Evolutionary conservation across 192 early-diverging fungal species (phyloP).

Genomic region (Martensiomyces pterosporus): DNA sequence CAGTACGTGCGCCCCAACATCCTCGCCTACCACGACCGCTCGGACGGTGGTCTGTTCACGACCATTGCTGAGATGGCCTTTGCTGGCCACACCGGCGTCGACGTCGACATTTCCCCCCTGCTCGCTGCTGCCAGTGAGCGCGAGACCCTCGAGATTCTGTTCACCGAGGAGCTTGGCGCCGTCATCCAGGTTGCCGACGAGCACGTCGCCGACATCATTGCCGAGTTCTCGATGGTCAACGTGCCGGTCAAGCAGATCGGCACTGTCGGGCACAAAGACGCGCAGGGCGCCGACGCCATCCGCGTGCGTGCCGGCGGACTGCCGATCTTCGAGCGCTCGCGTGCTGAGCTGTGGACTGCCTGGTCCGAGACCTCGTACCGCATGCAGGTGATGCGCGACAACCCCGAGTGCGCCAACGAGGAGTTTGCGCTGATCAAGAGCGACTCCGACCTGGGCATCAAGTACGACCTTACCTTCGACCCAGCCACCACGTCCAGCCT

Average conservation of each 20-base stretch:
- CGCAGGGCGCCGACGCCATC: conserved; percentile 50
- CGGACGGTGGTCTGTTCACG: conserved; percentile 93
- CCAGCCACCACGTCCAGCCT: conserved; percentile 28
- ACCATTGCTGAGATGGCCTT: conserved; percentile 96
- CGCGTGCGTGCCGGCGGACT: conserved; percentile 46
- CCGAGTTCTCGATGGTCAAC: conserved; percentile 31
- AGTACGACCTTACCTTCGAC: conserved; percentile 75
- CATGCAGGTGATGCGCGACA: conserved; percentile 88
- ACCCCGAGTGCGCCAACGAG: conserved; percentile 77
- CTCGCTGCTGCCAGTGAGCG: conserved; percentile 25
- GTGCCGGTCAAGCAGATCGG: conserved; percentile 61
- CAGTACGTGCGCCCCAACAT: conserved; percentile 54
- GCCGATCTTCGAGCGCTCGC: conserved; percentile 54
- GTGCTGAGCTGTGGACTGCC: conserved; percentile 68
- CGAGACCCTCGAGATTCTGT: conserved; percentile 62
- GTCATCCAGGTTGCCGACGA: conserved; percentile 78
- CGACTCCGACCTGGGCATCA: conserved; percentile 73
- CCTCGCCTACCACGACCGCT: conserved; percentile 97
- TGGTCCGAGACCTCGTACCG: conserved; percentile 92
- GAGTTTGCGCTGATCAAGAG: conserved; percentile 76
- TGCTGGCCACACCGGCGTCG: conserved; percentile 85
- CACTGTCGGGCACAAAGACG: conserved; percentile 19
- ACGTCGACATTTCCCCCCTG: conserved; percentile 60
- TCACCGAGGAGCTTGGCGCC: conserved; percentile 98
- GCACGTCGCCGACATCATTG: conserved; percentile 54